These are phyloP conservation scores for Phylloporus rhodoxanthus DNA, from an alignment of 768 basidiomycete genomes.

Conservation along the genomic window DNA sequence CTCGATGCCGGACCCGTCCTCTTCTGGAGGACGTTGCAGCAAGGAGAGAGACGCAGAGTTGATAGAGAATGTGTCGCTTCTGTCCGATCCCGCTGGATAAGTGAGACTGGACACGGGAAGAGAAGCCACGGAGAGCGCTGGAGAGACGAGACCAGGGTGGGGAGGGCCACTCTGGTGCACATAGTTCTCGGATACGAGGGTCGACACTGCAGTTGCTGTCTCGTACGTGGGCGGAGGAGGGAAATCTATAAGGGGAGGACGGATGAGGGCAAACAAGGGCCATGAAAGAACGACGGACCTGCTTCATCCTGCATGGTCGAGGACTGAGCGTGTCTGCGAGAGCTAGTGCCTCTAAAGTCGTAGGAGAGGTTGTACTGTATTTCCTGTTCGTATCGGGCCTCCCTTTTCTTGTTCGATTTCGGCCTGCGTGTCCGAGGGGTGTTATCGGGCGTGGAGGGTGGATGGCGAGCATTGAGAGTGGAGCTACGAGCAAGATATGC, in stretches of 20 bases:
- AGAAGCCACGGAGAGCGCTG: constrained; percentile 21
- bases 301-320: constrained; percentile 28
- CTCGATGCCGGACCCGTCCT: constrained; percentile 47
- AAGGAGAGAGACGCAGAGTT: constrained; percentile 14
- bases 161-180: constrained; percentile 25
- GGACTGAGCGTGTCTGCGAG: constrained; percentile 24
- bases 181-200: constrained; percentile 39
- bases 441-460: constrained; percentile 48
- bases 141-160: constrained; percentile 22
- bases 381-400: constrained; percentile 40
- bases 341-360: constrained; percentile 27
- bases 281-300: constrained; percentile 20
- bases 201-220: constrained; percentile 40
- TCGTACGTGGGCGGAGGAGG: constrained; percentile 76
- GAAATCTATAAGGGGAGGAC: constrained; percentile 42
- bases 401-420: constrained; percentile 42
- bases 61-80: constrained; percentile 21
- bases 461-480: constrained; percentile 48
- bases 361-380: constrained; percentile 30
- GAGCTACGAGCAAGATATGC: constrained; percentile 57
- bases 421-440: constrained; percentile 36
- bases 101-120: constrained; percentile 14
- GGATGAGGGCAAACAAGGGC: constrained; percentile 1
- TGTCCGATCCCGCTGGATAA: constrained; percentile 15
- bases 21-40: constrained; percentile 30